Base-by-base conservation (phyloP, 495 filamentous ascomycete species). In the Lasiosphaeria miniovina region DNA sequence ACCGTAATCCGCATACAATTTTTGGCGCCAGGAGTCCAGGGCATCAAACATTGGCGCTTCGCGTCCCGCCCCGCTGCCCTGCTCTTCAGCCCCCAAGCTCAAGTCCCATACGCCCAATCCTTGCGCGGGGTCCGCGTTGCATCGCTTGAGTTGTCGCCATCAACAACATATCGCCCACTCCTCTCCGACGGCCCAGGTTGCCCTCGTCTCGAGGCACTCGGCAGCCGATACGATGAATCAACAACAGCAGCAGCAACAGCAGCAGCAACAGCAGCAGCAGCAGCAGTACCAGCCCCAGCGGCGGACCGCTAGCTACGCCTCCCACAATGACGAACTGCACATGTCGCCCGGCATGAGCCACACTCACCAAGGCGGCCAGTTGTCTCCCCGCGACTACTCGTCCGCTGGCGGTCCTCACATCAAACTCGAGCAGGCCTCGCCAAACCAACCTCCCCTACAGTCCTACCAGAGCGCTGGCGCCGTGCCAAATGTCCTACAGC, bases 401-500 rank as follows among this genome's bases (percentile, higher is more conserved):
- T 58, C 68, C 14, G 46, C 52, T 14, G 79, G 75, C 50, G 87
- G 88, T 40, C 82, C 80, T 45, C 75, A 85, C 10, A 65, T 69
- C 55, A 68, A 66, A 40, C 57, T 67, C 58, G 64, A 70, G 11
- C 64, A 70, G 41, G 49, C 60, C 49, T 57, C 74, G 43, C 54
- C 71, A 38, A 72, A 66, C 59, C 75, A 73, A 65, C 58, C 74
- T 72, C 57, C 68, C 71, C 7, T 89, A 65, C 73, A 80, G 46
- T 76, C 75, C 57, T 85, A 88, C 60, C 86, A 83, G 66, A 73
- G 75, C 54, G 69, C 67, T 46, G 70, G 77, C 12, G 70, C 74
- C 53, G 79, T 92, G 12, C 90, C 90, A 34, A 88, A 88, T 60
- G 81, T 86, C 41, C 78, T 93, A 48, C 88, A 92, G 69, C 86